phyloP scores from a whole-genome alignment of 2,329 filamentous ascomycete species.

The Colletotrichum sp. region DNA sequence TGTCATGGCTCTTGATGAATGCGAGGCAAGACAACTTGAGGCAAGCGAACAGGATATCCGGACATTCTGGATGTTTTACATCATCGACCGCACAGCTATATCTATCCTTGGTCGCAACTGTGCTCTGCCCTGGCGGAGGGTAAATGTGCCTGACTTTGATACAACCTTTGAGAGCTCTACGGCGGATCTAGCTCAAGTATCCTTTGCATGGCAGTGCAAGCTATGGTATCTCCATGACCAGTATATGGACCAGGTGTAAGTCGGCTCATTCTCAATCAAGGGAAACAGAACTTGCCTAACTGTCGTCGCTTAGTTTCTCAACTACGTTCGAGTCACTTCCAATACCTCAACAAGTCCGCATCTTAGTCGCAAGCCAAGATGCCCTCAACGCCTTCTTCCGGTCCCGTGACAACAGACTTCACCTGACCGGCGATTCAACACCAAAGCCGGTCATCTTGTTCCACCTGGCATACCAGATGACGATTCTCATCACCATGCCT shows the following conservation, averaged over 20 bases:
- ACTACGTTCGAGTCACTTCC: slow-evolving; percentile 19
- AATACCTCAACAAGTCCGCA: slow-evolving; percentile 19
- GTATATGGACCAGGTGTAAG: slow-evolving; percentile 24
- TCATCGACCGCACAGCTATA: slow-evolving; percentile 22
- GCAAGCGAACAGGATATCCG: slow-evolving; percentile 18
- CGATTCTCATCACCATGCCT: slow-evolving; percentile 20
- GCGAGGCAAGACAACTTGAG: slow-evolving; percentile 15
- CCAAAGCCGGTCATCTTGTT: slow-evolving; percentile 20
- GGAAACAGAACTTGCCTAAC: background rate
- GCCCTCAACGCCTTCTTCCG: slow-evolving; percentile 20
- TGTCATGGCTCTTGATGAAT: slow-evolving; percentile 19
- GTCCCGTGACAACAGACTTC: slow-evolving; percentile 8
- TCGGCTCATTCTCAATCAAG: background rate
- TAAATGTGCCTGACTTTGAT: slow-evolving; percentile 21
- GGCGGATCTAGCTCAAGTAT: slow-evolving; percentile 13
- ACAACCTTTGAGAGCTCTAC: slow-evolving; percentile 3
- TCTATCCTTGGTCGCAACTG: slow-evolving; percentile 22
- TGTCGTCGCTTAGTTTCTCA: background rate
- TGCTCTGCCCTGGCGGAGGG: slow-evolving; percentile 19
- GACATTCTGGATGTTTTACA: slow-evolving; percentile 24
- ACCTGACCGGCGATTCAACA: slow-evolving; percentile 7
- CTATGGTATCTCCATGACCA: slow-evolving; percentile 23
- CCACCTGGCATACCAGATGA: slow-evolving; percentile 23
- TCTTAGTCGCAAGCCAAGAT: slow-evolving; percentile 20
- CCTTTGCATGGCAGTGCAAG: slow-evolving; percentile 22